Conservation (phyloP, 306 rosid genomes). For the Casuarina glauca region DNA sequence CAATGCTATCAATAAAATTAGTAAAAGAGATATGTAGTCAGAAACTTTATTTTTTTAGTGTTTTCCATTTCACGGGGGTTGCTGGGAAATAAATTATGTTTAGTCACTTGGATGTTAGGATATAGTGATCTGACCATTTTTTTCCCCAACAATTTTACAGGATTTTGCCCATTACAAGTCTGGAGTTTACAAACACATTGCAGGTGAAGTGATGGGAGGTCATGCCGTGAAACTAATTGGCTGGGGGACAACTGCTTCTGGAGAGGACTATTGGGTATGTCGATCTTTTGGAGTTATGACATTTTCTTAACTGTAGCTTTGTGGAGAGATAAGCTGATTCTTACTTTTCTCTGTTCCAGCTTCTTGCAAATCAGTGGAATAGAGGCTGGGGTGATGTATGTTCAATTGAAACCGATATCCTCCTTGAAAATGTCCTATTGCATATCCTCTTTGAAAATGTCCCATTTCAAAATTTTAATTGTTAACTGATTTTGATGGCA, state of each 20-base stretch:
- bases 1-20: neutral
- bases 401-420: constrained; percentile 25
- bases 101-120: neutral
- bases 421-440: constrained; percentile 11
- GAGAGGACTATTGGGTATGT: constrained; percentile 93
- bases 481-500: constrained; percentile 32
- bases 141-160: constrained; percentile 43
- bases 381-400: constrained; percentile 95
- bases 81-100: neutral
- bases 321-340: constrained; percentile 25
- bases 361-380: constrained; percentile 97
- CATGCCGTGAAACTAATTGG: constrained; percentile 96
- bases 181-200: constrained; percentile 90
- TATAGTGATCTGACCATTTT: neutral
- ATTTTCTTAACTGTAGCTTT: constrained; percentile 10
- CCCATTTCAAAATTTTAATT: neutral
- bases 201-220: constrained; percentile 76
- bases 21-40: neutral
- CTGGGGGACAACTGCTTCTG: constrained; percentile 84
- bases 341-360: constrained; percentile 55
- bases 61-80: neutral
- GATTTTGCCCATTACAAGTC: constrained; percentile 97
- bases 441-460: constrained; percentile 22
- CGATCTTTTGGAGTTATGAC: constrained; percentile 17
- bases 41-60: neutral